Evolutionary conservation across 106 monocot genomes (phyloP).

Genomic region (Xerophyta viscosa): DNA sequence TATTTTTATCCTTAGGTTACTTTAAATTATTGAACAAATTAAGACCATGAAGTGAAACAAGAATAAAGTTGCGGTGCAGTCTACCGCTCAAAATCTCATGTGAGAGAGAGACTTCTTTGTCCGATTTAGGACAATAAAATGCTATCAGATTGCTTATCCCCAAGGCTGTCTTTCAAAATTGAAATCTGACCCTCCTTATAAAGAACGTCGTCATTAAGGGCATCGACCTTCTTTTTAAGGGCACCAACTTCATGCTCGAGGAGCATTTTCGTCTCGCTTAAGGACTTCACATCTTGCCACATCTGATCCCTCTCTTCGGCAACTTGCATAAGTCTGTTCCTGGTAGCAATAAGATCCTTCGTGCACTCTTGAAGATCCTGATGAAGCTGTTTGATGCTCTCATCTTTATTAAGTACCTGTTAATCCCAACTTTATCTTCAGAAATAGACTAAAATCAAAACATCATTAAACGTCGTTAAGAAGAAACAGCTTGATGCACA

Average conservation of each 20-base stretch:
- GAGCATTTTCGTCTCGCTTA: constrained; percentile 37
- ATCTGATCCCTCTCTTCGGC: constrained; percentile 55
- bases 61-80: neutral
- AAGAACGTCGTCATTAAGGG: constrained; percentile 70
- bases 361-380: constrained; percentile 44
- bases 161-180: constrained; percentile 44
- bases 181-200: constrained; percentile 78
- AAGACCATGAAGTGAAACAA: neutral
- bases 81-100: constrained; percentile 3
- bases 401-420: constrained; percentile 68
- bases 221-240: constrained; percentile 65
- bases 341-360: constrained; percentile 39
- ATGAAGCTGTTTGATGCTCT: constrained; percentile 46
- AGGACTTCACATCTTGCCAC: constrained; percentile 58
- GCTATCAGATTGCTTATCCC: constrained; percentile 30
- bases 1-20: too few species aligned
- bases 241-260: constrained; percentile 34
- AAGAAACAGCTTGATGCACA: too few species aligned
- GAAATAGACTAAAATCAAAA: too few species aligned
- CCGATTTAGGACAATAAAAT: constrained; percentile 25
- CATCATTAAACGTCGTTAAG: too few species aligned
- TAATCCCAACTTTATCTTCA: neutral
- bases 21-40: neutral
- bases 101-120: constrained; percentile 17
- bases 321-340: constrained; percentile 35